Conservation (phyloP, 352 stramenopile species). For the Thalassiosira delicatula region DNA sequence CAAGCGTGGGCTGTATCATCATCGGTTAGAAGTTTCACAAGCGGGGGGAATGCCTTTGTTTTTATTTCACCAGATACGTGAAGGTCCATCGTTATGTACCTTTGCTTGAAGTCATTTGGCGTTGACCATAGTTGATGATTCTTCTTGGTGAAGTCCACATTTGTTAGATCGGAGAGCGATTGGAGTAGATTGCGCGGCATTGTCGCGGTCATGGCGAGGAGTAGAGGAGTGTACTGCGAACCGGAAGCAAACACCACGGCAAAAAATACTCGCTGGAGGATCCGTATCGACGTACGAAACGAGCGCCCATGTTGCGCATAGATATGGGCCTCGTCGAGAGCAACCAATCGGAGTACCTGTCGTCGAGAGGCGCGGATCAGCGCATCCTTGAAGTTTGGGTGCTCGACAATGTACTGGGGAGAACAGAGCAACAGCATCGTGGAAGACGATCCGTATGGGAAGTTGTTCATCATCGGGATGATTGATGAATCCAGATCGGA, state of each 20-base stretch:
- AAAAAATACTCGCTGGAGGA: conserved; percentile 1
- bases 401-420: conserved; percentile 19
- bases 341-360: not conserved
- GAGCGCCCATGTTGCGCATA: not conserved
- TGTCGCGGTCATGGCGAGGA: conserved; percentile 26
- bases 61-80: not conserved
- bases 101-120: not conserved
- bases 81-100: conserved; percentile 1
- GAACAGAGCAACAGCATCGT: conserved; percentile 13
- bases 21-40: not conserved
- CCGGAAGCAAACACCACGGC: not conserved
- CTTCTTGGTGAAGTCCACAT: not conserved
- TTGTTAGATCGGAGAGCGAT: conserved; percentile 8
- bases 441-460: not conserved
- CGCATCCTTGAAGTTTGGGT: not conserved
- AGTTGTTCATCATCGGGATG: conserved; percentile 1
- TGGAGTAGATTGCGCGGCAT: conserved; percentile 1
- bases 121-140: not conserved
- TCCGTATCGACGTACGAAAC: conserved; percentile 18
- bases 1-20: not conserved
- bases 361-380: not conserved
- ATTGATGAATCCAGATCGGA: not conserved
- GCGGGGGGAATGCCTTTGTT: not conserved
- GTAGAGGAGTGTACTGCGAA: not conserved
- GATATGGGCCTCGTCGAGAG: conserved; percentile 12